These are phyloP conservation scores for Sesbania bispinosa DNA, from an alignment of 306 rosid species.

Conservation along the genomic window DNA sequence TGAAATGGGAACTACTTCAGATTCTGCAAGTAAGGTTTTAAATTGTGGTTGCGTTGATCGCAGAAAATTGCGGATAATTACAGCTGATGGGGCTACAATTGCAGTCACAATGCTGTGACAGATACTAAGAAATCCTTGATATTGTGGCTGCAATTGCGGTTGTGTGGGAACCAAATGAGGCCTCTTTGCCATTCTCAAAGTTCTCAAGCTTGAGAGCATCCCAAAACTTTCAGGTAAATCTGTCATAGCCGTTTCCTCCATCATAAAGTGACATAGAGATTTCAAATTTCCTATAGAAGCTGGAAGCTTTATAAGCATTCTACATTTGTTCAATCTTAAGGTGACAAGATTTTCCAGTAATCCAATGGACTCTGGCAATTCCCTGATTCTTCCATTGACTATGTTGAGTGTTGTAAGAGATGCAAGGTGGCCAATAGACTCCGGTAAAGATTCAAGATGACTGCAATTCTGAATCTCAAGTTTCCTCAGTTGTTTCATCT, in stretches of 20 bases:
- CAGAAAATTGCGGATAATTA: too few relatives aligned
- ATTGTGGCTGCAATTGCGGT: too few relatives aligned
- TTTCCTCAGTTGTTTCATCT: conserved; percentile 44
- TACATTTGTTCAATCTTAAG: conserved; percentile 39
- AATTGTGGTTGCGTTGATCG: too few relatives aligned
- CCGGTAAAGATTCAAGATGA: conserved; percentile 49
- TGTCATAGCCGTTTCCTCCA: conserved; percentile 45
- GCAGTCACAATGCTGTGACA: too few relatives aligned
- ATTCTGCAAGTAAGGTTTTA: too few relatives aligned
- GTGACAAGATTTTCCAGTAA: conserved; percentile 49
- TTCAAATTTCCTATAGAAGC: conserved; percentile 48
- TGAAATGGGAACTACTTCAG: too few relatives aligned
- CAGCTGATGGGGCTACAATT: too few relatives aligned
- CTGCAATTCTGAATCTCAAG: conserved; percentile 49
- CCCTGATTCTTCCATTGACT: conserved; percentile 33
- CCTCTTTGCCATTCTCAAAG: conserved; percentile 42
- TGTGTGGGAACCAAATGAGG: background rate
- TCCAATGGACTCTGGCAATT: conserved; percentile 49
- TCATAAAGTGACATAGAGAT: conserved; percentile 40
- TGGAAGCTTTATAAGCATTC: conserved; percentile 50
- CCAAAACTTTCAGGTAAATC: conserved; percentile 64
- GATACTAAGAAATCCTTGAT: too few relatives aligned
- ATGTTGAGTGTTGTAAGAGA: conserved; percentile 41
- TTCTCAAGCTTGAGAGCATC: conserved; percentile 50
- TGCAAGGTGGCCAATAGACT: conserved; percentile 44